Evolutionary conservation across 257 asterid species (phyloP).

Genomic region (Solanum pimpinellifolium): DNA sequence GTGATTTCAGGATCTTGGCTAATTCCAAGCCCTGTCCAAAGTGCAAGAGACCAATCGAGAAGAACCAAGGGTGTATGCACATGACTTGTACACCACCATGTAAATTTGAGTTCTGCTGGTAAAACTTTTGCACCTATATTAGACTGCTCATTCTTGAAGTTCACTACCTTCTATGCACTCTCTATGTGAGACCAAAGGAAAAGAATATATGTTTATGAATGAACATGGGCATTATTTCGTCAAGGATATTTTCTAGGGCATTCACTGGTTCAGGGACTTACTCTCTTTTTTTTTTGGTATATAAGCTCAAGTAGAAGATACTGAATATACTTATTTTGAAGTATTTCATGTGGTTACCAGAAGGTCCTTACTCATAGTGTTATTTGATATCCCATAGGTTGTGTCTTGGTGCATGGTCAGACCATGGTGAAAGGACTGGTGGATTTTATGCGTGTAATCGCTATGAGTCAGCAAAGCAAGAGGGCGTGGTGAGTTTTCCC

Average conservation of each 20-base stretch:
- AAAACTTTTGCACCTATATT: conserved; percentile 7
- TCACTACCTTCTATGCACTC: background rate
- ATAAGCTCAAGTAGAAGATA: background rate
- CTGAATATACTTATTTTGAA: background rate
- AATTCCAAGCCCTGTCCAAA: conserved; percentile 99
- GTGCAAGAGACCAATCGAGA: conserved; percentile 99
- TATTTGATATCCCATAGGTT: conserved; percentile 37
- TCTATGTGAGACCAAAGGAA: background rate
- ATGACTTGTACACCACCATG: conserved; percentile 99
- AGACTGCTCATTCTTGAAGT: background rate
- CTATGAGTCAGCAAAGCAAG: conserved; percentile 97
- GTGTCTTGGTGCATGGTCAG: conserved; percentile 95
- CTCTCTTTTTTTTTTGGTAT: background rate
- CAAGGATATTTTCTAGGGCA: background rate
- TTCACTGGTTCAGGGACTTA: background rate
- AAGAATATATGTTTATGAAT: background rate
- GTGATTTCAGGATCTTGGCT: conserved; percentile 74
- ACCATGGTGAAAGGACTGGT: conserved; percentile 99
- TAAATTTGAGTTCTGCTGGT: conserved; percentile 99
- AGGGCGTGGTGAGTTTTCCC: conserved; percentile 65
- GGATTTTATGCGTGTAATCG: conserved; percentile 99
- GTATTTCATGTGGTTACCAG: background rate
- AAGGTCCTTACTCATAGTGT: background rate
- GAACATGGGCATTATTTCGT: background rate
- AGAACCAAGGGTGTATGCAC: conserved; percentile 99